Conservation (phyloP, 1,284 basidiomycete species). For the Rhodofomes roseus region DNA sequence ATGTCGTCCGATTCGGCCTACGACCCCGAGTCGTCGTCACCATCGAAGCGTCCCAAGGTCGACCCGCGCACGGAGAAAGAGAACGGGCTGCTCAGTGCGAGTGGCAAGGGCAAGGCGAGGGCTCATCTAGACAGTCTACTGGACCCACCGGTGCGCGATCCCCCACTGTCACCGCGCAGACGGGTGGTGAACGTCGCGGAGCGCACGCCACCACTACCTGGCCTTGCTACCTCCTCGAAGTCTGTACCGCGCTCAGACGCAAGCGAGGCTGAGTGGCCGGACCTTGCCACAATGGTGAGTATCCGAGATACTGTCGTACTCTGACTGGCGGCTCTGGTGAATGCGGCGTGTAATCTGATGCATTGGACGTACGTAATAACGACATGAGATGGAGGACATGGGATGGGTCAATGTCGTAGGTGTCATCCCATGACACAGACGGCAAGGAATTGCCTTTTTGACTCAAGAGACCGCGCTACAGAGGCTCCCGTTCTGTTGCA, state of each 20-base stretch:
- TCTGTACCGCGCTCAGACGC: background rate
- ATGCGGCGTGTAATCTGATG: background rate
- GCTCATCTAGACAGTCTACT: conserved; percentile 1
- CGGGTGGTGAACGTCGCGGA: background rate
- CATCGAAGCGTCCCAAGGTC: conserved; percentile 24
- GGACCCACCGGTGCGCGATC: background rate
- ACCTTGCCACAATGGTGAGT: conserved; percentile 12
- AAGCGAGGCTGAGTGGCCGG: conserved; percentile 11
- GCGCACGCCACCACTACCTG: background rate
- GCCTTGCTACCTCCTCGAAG: background rate
- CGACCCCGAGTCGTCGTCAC: conserved; percentile 5
- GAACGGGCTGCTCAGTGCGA: conserved; percentile 15
- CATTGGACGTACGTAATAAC: background rate
- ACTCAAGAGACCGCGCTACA: no score
- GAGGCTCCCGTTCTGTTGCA: no score
- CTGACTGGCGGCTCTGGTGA: background rate
- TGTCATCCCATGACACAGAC: no score
- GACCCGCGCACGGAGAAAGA: conserved; percentile 23
- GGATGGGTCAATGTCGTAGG: no score
- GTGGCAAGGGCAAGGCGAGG: conserved; percentile 26
- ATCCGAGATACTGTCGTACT: background rate
- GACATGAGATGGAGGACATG: background rate
- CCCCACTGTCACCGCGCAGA: background rate
- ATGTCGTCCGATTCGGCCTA: conserved; percentile 18
- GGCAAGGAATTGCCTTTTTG: no score